Evolutionary conservation across 768 basidiomycete species (phyloP).

Genomic region (Serendipita indica): DNA sequence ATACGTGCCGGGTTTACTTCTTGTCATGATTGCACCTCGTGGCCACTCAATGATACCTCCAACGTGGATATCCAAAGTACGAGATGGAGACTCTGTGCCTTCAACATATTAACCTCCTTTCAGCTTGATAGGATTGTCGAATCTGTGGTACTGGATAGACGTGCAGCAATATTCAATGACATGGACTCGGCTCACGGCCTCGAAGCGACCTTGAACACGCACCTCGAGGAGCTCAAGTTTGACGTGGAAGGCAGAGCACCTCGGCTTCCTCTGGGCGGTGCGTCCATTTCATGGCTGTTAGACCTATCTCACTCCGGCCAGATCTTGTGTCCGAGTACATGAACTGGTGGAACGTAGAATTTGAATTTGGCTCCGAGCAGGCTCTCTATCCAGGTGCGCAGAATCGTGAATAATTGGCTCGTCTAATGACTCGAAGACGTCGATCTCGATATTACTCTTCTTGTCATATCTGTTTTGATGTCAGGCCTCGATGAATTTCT

Average conservation of each 20-base stretch:
- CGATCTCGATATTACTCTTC: background rate
- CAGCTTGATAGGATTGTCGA: background rate
- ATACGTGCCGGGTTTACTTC: background rate
- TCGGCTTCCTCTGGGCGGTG: background rate
- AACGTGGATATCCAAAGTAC: background rate
- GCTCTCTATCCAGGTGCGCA: background rate
- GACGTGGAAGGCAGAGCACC: constrained; percentile 1
- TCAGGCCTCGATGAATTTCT: background rate
- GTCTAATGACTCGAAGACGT: background rate
- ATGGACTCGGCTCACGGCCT: background rate
- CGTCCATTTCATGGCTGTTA: background rate
- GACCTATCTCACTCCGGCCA: background rate
- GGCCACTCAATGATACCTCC: background rate
- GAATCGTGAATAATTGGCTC: background rate
- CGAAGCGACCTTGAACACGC: background rate
- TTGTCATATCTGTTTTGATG: background rate
- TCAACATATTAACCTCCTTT: background rate
- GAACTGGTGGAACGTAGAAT: background rate
- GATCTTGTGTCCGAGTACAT: background rate
- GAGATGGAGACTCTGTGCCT: no score
- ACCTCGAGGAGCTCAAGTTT: background rate
- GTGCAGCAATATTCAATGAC: background rate
- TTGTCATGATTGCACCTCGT: background rate
- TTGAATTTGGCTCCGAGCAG: background rate
- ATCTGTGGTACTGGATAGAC: background rate